These are phyloP conservation scores for Coccomyxa subellipsoidea DNA, from an alignment of 163 green algal species.

Conservation along the genomic window DNA sequence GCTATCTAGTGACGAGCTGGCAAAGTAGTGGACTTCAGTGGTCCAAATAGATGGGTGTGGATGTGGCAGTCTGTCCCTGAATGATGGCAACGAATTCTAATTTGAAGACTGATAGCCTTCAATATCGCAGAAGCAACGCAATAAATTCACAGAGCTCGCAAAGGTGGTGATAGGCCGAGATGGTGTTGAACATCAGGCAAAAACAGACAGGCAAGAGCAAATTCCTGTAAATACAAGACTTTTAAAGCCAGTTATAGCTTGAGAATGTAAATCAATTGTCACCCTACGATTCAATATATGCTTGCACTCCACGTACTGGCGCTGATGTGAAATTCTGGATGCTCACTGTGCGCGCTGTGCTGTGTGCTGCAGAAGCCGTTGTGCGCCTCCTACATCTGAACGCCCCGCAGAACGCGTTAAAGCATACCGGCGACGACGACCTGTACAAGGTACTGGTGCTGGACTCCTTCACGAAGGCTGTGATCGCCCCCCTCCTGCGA, in stretches of 20 bases:
- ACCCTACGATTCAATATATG: too few relatives aligned
- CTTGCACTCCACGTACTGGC: too few relatives aligned
- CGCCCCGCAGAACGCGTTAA: slow-evolving; percentile 7
- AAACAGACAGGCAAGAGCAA: slow-evolving; percentile 35
- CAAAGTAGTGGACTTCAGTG: too few relatives aligned
- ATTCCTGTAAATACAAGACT: background rate
- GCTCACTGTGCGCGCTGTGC: background rate
- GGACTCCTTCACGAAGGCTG: slow-evolving; percentile 81
- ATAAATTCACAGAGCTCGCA: background rate
- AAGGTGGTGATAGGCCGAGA: background rate
- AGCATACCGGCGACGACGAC: slow-evolving; percentile 36
- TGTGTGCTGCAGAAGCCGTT: slow-evolving; percentile 42
- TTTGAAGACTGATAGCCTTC: too few relatives aligned
- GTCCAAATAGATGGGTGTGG: too few relatives aligned
- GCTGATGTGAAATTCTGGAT: background rate
- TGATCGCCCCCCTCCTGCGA: slow-evolving; percentile 91
- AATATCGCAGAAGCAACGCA: too few relatives aligned
- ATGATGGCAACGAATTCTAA: too few relatives aligned
- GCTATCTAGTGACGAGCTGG: too few relatives aligned
- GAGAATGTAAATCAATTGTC: too few relatives aligned
- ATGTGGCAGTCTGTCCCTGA: too few relatives aligned
- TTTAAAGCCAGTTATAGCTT: background rate
- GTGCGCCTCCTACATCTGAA: slow-evolving; percentile 63
- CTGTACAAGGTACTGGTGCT: slow-evolving; percentile 96
- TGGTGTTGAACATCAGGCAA: slow-evolving; percentile 53